Base-by-base conservation (phyloP, 2,329 filamentous ascomycete species). In the Fusarium veterinarium region DNA sequence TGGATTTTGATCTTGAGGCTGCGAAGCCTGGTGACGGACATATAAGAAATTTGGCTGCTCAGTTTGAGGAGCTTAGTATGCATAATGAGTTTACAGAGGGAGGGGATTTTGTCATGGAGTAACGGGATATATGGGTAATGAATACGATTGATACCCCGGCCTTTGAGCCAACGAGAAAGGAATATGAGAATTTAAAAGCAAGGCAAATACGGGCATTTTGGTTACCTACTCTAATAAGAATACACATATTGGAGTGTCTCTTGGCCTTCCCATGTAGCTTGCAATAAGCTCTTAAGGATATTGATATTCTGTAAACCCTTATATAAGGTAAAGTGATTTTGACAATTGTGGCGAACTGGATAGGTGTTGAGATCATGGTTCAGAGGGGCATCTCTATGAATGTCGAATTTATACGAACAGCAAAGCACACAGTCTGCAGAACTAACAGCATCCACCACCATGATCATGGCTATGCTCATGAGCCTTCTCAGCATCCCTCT, bases 401-500 rank as follows among this genome's bases (percentile, higher is more conserved):
- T 23, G 3, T 23, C 23, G 23, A 23, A 23, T 23, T 23, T 23
- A 23, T 23, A 23, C 6, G 5, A 10, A 10, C 8, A 33, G 40
- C 3, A 5, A 20, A 17, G 14, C 7, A 19, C 1, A 6, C 1
- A 33, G 1, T 23, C 48, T 25, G 14, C 2, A 2, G n/a, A 20
- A 20, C 55, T 14, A 74, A 20, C 71, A 74, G 28, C 71, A 74
- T 13, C 67, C 71, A 17, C 53, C 35, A 2, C 60, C 35, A 41
- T 74, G 73, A 2, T 37, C 67, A 57, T 76, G 74, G 0, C 37
- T 52, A 62, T 75, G 73, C 4, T 64, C 59, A 62, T 70, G 65
- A 45, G 61, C 45, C 45, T 62, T 64, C 31, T 72, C 62, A 14
- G 64, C 64, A 23, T 73, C 57, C 16, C 53, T 41, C 48, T 66